Conservation (phyloP, 2,329 filamentous ascomycete genomes). For the Aureobasidium mangrovei region DNA sequence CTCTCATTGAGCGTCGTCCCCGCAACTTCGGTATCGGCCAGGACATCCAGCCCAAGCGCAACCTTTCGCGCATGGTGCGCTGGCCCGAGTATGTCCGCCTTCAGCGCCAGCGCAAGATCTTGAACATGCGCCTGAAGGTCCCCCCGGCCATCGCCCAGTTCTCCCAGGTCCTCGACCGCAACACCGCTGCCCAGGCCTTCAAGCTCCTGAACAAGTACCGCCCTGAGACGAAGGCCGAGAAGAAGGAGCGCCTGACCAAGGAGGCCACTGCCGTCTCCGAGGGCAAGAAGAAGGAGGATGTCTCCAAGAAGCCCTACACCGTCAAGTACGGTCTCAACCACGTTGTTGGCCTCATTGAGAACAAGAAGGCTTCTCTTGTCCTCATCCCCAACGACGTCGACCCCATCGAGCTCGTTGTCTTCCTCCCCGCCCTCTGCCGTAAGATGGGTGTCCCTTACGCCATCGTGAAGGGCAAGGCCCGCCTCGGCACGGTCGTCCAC, state of each 20-base stretch:
- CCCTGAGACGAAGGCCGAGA: slow-evolving; percentile 97
- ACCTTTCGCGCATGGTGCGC: slow-evolving; percentile 96
- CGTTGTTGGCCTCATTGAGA: slow-evolving; percentile 93
- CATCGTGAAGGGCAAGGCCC: slow-evolving; percentile 99
- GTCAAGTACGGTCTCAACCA: slow-evolving; percentile 99
- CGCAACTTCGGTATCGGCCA: slow-evolving; percentile 98
- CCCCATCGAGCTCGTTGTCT: slow-evolving; percentile 98
- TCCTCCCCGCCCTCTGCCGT: slow-evolving; percentile 96
- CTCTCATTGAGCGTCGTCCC: slow-evolving; percentile 95
- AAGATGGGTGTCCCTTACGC: slow-evolving; percentile 99
- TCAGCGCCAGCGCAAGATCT: slow-evolving; percentile 90
- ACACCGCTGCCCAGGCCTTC: slow-evolving; percentile 93
- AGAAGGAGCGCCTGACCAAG: slow-evolving; percentile 98
- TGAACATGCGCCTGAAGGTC: slow-evolving; percentile 97
- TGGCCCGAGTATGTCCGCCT: slow-evolving; percentile 99
- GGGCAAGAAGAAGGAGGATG: slow-evolving; percentile 99
- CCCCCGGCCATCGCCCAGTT: slow-evolving; percentile 96
- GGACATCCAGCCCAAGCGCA: slow-evolving; percentile 94
- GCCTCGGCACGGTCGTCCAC: slow-evolving; percentile 97
- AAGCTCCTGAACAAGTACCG: slow-evolving; percentile 99
- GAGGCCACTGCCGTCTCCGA: slow-evolving; percentile 96
- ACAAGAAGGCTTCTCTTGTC: slow-evolving; percentile 98
- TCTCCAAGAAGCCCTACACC: slow-evolving; percentile 98
- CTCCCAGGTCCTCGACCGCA: slow-evolving; percentile 92
- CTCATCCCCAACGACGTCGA: slow-evolving; percentile 99